Evolutionary conservation across 2,329 filamentous ascomycete species (phyloP).

Genomic region (Cladosporium sp.): DNA sequence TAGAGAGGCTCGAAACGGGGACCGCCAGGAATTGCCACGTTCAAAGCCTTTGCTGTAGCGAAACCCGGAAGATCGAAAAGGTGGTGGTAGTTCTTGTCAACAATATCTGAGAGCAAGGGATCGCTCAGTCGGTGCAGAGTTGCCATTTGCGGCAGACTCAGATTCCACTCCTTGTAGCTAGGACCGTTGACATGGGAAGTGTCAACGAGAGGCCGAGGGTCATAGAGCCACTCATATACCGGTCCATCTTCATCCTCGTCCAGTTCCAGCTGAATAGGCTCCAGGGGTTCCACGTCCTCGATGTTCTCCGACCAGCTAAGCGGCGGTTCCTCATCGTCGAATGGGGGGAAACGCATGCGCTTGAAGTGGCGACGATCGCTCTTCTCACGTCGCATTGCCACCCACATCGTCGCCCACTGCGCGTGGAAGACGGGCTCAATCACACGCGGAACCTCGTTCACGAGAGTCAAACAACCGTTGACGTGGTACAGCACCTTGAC

Average conservation of each 20-base stretch:
- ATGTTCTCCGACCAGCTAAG: conserved; percentile 98
- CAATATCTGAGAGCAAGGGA: conserved; percentile 82
- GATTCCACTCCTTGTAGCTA: conserved; percentile 94
- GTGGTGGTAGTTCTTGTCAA: conserved; percentile 96
- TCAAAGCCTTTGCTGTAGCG: conserved; percentile 91
- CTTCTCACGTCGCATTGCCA: conserved; percentile 96
- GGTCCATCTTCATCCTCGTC: conserved; percentile 89
- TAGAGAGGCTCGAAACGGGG: conserved; percentile 95
- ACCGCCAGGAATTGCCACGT: conserved; percentile 95
- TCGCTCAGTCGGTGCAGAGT: conserved; percentile 87
- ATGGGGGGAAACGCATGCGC: conserved; percentile 96
- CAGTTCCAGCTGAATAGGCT: conserved; percentile 97
- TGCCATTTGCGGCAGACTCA: conserved; percentile 91
- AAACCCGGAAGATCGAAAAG: conserved; percentile 96
- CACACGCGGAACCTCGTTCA: conserved; percentile 93
- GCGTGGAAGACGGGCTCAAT: conserved; percentile 98
- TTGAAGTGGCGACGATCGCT: conserved; percentile 95
- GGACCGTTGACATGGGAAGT: conserved; percentile 92
- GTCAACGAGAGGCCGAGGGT: conserved; percentile 83
- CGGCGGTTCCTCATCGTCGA: conserved; percentile 96
- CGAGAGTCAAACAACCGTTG: conserved; percentile 92
- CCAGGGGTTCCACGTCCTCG: conserved; percentile 93
- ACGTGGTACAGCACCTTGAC: conserved; percentile 98
- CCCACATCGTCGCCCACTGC: conserved; percentile 99
- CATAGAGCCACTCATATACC: conserved; percentile 96